These are phyloP conservation scores for Cochlearia excelsa DNA, from an alignment of 345 rosid genomes.

Conservation along the genomic window DNA sequence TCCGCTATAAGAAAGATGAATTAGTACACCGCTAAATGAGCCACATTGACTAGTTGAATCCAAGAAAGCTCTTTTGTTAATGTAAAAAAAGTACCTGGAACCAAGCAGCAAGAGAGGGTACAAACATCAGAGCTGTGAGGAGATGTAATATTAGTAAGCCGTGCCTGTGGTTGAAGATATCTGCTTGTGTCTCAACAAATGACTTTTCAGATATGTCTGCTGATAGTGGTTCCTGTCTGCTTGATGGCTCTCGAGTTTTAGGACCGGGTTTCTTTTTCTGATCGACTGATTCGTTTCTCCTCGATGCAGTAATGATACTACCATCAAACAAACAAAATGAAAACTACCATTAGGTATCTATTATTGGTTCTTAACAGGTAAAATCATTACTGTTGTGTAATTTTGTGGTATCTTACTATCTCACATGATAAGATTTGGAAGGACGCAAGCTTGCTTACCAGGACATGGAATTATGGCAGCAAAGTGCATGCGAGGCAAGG, in stretches of 20 bases:
- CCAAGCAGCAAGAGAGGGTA: conserved; percentile 88
- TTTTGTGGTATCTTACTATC: not conserved
- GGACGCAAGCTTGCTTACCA: conserved; percentile 43
- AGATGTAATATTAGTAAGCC: conserved; percentile 79
- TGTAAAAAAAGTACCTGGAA: conserved; percentile 59
- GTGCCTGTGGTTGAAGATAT: conserved; percentile 76
- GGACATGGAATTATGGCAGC: conserved; percentile 80
- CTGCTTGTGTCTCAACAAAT: conserved; percentile 77
- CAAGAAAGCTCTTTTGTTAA: not conserved
- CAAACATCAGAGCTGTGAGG: conserved; percentile 76
- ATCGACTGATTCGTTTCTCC: conserved; percentile 48
- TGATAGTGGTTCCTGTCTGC: conserved; percentile 38
- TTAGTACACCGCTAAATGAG: no score
- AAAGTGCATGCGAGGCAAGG: conserved; percentile 55
- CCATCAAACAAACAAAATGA: conserved; percentile 31
- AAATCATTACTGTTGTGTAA: not conserved
- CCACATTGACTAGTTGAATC: not conserved
- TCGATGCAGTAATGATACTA: conserved; percentile 71
- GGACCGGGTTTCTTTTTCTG: conserved; percentile 39
- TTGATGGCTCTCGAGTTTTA: conserved; percentile 38
- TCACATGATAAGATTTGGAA: conserved; percentile 11
- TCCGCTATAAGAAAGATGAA: conserved; percentile 56
- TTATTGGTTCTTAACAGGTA: not conserved
- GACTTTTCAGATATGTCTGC: conserved; percentile 44
- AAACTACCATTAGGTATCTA: conserved; percentile 28